Base-by-base conservation (phyloP, 2,329 filamentous ascomycete genomes). In the Claviceps pazoutovae region DNA sequence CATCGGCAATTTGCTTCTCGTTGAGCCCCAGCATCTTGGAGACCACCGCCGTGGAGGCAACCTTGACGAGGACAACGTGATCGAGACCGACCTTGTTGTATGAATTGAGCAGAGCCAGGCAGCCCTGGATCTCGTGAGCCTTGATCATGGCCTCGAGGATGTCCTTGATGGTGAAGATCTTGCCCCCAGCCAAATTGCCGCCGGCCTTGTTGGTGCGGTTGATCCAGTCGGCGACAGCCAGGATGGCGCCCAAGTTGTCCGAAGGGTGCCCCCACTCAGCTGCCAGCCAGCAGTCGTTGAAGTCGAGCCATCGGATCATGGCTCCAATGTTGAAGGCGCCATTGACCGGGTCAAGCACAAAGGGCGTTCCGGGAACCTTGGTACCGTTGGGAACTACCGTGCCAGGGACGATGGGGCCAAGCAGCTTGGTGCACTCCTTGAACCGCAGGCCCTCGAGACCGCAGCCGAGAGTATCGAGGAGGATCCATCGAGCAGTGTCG, bases 231-330 rank as follows among this genome's bases (percentile, higher is more conserved):
- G 93, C 88, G 50, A 96, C 90, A 46, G 91, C 88, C 56, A 98
- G 81, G 66, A 98, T 98, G 63, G 91, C 93, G 57, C 93, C 93
- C 60, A 98, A 71, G 76, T 98, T 98, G 76, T 98, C 93, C 4
- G 90, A 96, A 56, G 93, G 93, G 71, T 98, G 93, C 54, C 93
- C 93, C 93, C 93, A 98, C 74, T 98, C 93, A 52, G 93, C 93
- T 45, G 91, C 93, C 57, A 97, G 78, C 93, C 91, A 98, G 81
- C 93, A 97, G 79, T 98, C 93, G 70, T 98, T 98, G 80, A 97
- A 98, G 75, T 98, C 93, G 63, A 98, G 81, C 93, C 93, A 98
- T 66, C 93, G 81, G 74, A 98, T 95, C 84, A 95, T 95, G 63
- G 93, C 86, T 62, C 93, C 93, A 62, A 98, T 97, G 78, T 97